Conservation (phyloP, 1,139 yeast species). For the Eremothecium gossypii region DNA sequence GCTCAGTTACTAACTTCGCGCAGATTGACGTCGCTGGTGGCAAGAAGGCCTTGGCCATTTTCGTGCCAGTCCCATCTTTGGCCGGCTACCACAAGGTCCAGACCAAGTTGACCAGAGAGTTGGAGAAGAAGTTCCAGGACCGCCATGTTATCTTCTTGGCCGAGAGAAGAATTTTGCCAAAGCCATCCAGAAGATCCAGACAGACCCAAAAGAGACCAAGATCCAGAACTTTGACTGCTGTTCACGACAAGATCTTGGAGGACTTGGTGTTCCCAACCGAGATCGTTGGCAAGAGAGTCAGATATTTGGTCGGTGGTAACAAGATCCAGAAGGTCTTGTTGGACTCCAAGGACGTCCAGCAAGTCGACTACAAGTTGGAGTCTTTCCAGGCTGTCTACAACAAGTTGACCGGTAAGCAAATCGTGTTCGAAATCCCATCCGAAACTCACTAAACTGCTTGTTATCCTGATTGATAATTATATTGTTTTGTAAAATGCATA, state of each 20-base stretch:
- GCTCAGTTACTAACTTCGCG: conserved; percentile 15
- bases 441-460: conserved; percentile 47
- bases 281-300: conserved; percentile 97
- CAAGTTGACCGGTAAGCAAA: conserved; percentile 99
- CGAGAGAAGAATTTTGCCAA: conserved; percentile 99
- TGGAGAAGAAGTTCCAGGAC: conserved; percentile 99
- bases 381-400: conserved; percentile 98
- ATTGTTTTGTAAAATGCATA: conserved; percentile 4
- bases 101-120: conserved; percentile 96
- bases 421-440: conserved; percentile 94
- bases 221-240: conserved; percentile 98
- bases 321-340: conserved; percentile 96
- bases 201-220: conserved; percentile 98
- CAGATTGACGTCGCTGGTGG: conserved; percentile 93
- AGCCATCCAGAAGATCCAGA: conserved; percentile 85
- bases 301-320: conserved; percentile 98
- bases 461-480: conserved; percentile 5
- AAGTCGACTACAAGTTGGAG: conserved; percentile 98
- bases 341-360: conserved; percentile 95
- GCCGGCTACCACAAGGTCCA: conserved; percentile 94
- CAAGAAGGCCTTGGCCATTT: conserved; percentile 96
- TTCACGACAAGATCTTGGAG: conserved; percentile 97
- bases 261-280: conserved; percentile 99
- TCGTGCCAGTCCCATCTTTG: conserved; percentile 96
- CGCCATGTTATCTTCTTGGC: conserved; percentile 99